These are phyloP conservation scores for Centella asiatica DNA, from an alignment of 129 eudicot species.

Conservation along the genomic window DNA sequence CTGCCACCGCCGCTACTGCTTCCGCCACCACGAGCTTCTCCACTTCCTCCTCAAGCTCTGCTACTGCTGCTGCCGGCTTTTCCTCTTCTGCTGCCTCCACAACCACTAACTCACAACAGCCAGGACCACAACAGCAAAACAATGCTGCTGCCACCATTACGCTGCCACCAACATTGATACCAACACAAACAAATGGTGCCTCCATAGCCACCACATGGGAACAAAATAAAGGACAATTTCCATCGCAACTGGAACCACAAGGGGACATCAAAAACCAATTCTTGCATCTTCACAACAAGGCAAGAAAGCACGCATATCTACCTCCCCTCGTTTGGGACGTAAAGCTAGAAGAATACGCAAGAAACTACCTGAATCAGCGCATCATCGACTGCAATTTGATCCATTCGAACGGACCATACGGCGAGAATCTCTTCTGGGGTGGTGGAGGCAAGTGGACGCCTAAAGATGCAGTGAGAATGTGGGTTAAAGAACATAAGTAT, in stretches of 20 bases:
- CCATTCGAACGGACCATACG: slow-evolving; percentile 51
- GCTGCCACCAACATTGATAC: not conserved
- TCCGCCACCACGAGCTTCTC: not conserved
- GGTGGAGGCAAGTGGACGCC: slow-evolving; percentile 32
- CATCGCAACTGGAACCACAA: not conserved
- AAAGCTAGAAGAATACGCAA: slow-evolving; percentile 26
- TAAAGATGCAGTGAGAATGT: slow-evolving; percentile 27
- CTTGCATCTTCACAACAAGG: slow-evolving; percentile 34
- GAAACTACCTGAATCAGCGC: slow-evolving; percentile 15
- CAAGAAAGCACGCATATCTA: slow-evolving; percentile 19
- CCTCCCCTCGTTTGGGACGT: slow-evolving; percentile 31
- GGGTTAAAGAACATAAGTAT: slow-evolving; percentile 35
- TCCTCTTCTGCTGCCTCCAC: too few relatives aligned
- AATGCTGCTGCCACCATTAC: too few relatives aligned
- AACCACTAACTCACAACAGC: too few relatives aligned
- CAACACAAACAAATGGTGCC: too few relatives aligned
- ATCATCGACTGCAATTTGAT: slow-evolving; percentile 26
- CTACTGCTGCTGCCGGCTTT: too few relatives aligned
- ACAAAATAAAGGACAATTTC: not conserved
- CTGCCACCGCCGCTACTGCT: not conserved
- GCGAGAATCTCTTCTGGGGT: slow-evolving; percentile 67
- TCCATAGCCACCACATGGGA: not conserved
- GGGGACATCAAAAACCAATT: slow-evolving; percentile 11
- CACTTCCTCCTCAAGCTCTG: too few relatives aligned
- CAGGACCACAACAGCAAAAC: too few relatives aligned